Conservation (phyloP, 495 filamentous ascomycete genomes). For the Aspergillus nanangensis region DNA sequence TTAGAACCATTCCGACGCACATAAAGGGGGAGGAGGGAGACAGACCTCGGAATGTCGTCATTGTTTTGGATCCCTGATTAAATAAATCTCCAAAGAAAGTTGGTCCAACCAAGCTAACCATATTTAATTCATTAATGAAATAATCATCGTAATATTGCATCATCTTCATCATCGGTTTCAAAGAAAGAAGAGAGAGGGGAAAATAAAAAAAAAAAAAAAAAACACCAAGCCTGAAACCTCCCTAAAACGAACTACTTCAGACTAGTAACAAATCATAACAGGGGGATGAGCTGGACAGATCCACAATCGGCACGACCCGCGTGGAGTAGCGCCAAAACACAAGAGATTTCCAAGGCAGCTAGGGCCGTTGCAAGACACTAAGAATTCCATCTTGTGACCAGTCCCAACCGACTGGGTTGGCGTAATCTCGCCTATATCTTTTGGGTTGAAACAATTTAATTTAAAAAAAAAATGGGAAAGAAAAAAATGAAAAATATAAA, state of each 20-base stretch:
- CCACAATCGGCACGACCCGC: constrained; percentile 7
- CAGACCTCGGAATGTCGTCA: no score
- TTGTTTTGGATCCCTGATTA: no score
- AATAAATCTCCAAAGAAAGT: no score
- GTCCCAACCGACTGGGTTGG: neutral
- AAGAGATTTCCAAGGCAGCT: constrained; percentile 1
- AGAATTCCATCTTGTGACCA: neutral
- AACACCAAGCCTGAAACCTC: no score
- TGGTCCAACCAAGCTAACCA: no score
- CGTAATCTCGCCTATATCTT: neutral
- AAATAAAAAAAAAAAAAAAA: no score
- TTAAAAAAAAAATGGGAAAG: neutral
- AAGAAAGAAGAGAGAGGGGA: no score
- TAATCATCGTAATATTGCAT: no score
- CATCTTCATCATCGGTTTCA: neutral
- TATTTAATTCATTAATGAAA: no score
- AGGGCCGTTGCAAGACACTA: neutral
- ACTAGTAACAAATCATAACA: neutral
- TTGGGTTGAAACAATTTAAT: neutral
- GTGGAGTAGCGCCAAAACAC: neutral
- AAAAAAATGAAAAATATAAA: neutral
- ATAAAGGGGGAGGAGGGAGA: no score
- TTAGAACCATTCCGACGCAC: no score
- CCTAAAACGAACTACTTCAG: neutral
- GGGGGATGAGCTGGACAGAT: neutral